Evolutionary conservation across 1,284 basidiomycete species (phyloP).

Genomic region (Neonothopanus nambi): DNA sequence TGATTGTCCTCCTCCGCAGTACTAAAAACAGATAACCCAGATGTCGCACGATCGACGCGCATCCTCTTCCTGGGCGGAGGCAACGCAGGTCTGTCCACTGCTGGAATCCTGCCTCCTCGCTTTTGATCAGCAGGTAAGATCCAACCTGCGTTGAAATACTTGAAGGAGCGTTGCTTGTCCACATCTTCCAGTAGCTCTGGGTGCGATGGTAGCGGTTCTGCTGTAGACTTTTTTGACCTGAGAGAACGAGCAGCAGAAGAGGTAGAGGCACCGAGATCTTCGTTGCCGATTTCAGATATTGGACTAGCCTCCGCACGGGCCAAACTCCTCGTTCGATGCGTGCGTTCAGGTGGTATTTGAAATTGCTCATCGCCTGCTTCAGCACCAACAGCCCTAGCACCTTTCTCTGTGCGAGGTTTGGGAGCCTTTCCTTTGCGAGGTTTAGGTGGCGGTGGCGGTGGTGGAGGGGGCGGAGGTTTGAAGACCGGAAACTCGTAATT

Average conservation of each 20-base stretch:
- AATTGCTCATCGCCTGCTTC: background rate
- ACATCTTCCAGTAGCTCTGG: constrained; percentile 63
- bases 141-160: constrained; percentile 87
- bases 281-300: too few species aligned
- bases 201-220: constrained; percentile 31
- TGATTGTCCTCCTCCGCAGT: constrained; percentile 52
- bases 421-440: constrained; percentile 16
- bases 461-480: constrained; percentile 49
- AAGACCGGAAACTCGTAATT: constrained; percentile 55
- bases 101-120: constrained; percentile 50
- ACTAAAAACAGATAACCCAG: constrained; percentile 51
- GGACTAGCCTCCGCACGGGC: background rate
- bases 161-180: constrained; percentile 75
- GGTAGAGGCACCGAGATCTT: too few species aligned
- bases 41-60: constrained; percentile 39
- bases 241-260: too few species aligned
- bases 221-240: constrained; percentile 23
- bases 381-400: background rate
- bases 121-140: constrained; percentile 77
- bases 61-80: constrained; percentile 57
- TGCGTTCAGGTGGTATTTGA: background rate
- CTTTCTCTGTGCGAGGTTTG: constrained; percentile 1
- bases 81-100: constrained; percentile 37
- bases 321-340: constrained; percentile 12
- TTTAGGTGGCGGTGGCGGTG: constrained; percentile 36